Evolutionary conservation across 208 protist species (phyloP).

Genomic region (Novymonas esmeraldas): DNA sequence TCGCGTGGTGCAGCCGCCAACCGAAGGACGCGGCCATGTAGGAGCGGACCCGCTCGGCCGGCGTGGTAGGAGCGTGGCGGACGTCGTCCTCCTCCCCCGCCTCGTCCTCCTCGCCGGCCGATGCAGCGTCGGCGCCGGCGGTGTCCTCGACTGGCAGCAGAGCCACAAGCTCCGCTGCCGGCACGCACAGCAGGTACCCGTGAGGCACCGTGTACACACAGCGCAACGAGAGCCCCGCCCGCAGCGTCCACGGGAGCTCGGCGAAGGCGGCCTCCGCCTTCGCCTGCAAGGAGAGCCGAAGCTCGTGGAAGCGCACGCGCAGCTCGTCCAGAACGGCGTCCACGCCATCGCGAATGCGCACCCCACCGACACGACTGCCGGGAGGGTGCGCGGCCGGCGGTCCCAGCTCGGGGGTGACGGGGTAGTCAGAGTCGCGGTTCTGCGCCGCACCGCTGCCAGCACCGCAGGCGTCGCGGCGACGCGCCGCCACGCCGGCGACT

Average conservation of each 20-base stretch:
- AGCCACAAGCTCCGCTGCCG: conserved; percentile 11
- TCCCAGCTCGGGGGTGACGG: not conserved
- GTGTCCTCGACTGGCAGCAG: not conserved
- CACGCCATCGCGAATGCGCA: conserved; percentile 28
- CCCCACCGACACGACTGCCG: not conserved
- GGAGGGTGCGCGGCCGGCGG: not conserved
- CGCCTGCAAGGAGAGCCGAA: conserved; percentile 26
- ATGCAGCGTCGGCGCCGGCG: not conserved
- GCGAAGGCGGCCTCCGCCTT: conserved; percentile 29
- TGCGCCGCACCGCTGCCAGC: not conserved
- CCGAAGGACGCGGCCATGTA: conserved; percentile 33
- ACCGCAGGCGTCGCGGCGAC: not conserved
- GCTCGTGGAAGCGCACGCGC: conserved; percentile 29
- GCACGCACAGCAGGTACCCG: conserved; percentile 40
- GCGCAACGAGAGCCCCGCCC: conserved; percentile 20
- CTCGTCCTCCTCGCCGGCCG: not conserved
- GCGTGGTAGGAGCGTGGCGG: not conserved
- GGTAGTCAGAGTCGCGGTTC: not conserved
- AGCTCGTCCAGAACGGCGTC: conserved; percentile 43
- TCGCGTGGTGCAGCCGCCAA: conserved; percentile 47
- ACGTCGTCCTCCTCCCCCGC: not conserved
- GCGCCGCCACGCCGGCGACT: conserved; percentile 12
- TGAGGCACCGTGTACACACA: conserved; percentile 34
- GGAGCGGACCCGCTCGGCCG: conserved; percentile 1
- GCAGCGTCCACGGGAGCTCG: conserved; percentile 31